Evolutionary conservation across 257 asterid species (phyloP).

Genomic region (Primulina tabacum): DNA sequence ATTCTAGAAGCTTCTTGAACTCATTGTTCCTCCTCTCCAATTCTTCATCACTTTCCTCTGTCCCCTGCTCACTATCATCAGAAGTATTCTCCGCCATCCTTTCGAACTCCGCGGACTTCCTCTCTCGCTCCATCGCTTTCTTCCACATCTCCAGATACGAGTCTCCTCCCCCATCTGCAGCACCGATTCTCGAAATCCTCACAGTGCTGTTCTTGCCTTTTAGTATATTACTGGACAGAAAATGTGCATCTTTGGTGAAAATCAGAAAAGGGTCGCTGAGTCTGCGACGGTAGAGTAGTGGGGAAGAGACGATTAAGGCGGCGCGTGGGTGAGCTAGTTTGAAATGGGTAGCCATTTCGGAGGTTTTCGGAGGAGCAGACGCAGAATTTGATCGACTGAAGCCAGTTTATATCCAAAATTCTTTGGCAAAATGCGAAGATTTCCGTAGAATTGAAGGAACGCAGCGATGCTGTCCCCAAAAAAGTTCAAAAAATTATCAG

Average conservation of each 20-base stretch:
- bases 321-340: conserved; percentile 30
- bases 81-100: conserved; percentile 40
- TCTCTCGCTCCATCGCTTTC: conserved; percentile 69
- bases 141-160: conserved; percentile 94
- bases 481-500: conserved; percentile 34
- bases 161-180: conserved; percentile 41
- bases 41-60: conserved; percentile 36
- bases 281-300: conserved; percentile 25
- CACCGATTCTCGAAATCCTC: conserved; percentile 40
- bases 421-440: conserved; percentile 16
- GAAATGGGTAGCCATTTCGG: conserved; percentile 60
- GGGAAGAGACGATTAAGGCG: conserved; percentile 52
- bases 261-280: conserved; percentile 26
- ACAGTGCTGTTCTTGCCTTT: conserved; percentile 16
- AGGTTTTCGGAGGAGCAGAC: conserved; percentile 20
- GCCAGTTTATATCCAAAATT: neutral
- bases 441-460: conserved; percentile 59
- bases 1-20: conserved; percentile 70
- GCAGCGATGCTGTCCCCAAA: conserved; percentile 46
- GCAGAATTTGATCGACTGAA: conserved; percentile 24
- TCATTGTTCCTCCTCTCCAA: conserved; percentile 58
- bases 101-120: conserved; percentile 56
- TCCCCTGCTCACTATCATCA: conserved; percentile 23
- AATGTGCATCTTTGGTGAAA: conserved; percentile 22
- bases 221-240: conserved; percentile 12